Base-by-base conservation (phyloP, 2,329 filamentous ascomycete genomes). In the Chaetomiaceae sp. region DNA sequence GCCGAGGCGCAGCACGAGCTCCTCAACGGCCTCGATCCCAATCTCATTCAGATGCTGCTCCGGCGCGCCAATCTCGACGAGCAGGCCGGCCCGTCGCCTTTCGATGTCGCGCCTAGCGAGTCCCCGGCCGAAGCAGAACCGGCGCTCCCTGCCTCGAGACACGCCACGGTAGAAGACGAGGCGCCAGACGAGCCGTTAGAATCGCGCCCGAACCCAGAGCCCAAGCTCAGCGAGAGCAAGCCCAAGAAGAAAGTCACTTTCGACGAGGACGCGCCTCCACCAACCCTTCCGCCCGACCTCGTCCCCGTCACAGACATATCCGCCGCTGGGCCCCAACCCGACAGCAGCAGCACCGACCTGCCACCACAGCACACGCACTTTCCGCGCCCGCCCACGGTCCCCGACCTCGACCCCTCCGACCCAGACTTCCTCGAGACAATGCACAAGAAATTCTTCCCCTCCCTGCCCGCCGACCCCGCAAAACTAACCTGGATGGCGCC, bases 381-480 rank as follows among this genome's bases (percentile, higher is more conserved):
- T 65, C 83, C 82, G 9, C 65, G 64, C 12, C n/a, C 69, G 65
- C 2, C 72, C 65, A 9, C 60, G 34, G 64, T 75, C 6, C 85
- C 86, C 10, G 83, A 88, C 49, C 83, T 97, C 53, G 88, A 97
- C 63, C 89, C 90, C 0, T 73, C 79, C 30, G 87, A 90, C 49
- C 84, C 87, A 0, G 75, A 88, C 60, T 97, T 97, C 69, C 81
- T 97, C 48, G 68, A 79, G 38, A 84, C 87, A 47, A 79, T 98
- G 6, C 90, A 95, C 72, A 70, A 81, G 18, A 95, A 96, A 65
- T 98, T 95, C 75, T 98, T 96, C 67, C 90, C 93, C 11, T 79
- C 82, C 52, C 82, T 95, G 1, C 81, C 90, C 2, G 81, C 89
- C 45, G 88, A 96, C 65, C 89, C 90, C 0, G 82, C 83, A 48